Evolutionary conservation across 192 early-diverging fungal species (phyloP).

Genomic region (Gryganskiella cystojenkinii): DNA sequence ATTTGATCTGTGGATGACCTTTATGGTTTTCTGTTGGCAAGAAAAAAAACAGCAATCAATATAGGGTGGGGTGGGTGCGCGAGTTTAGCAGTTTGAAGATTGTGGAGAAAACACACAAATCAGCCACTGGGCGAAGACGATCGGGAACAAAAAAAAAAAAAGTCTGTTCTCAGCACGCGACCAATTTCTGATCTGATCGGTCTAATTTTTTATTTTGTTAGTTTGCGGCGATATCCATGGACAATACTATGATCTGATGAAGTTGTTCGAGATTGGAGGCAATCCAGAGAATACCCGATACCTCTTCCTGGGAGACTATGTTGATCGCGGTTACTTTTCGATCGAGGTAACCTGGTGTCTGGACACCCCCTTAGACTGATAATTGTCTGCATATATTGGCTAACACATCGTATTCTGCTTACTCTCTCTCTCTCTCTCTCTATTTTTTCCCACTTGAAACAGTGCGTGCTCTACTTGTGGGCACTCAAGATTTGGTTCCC

Average conservation of each 20-base stretch:
- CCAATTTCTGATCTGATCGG: no score
- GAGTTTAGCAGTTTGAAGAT: no score
- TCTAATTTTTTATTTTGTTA: slow-evolving; percentile 33
- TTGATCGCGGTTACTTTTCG: slow-evolving; percentile 96
- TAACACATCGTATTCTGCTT: slow-evolving; percentile 7
- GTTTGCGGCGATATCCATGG: slow-evolving; percentile 98
- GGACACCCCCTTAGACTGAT: not conserved
- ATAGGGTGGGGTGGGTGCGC: no score
- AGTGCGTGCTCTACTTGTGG: slow-evolving; percentile 93
- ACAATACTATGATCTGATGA: slow-evolving; percentile 97
- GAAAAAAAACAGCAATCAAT: no score
- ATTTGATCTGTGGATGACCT: no score
- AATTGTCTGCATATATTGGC: slow-evolving; percentile 22
- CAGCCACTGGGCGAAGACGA: no score
- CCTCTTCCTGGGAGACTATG: slow-evolving; percentile 95
- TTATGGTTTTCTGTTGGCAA: not conserved
- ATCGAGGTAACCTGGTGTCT: slow-evolving; percentile 75
- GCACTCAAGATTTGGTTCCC: slow-evolving; percentile 92
- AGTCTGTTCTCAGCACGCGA: no score
- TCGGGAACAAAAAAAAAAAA: no score
- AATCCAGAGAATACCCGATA: slow-evolving; percentile 89
- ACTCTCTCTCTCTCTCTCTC: no score
- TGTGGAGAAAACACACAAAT: no score
- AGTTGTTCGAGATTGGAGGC: slow-evolving; percentile 96
- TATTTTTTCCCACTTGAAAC: no score